These are phyloP conservation scores for Trichopus zeylanicus DNA, from an alignment of 116 monocot genomes.

Conservation along the genomic window DNA sequence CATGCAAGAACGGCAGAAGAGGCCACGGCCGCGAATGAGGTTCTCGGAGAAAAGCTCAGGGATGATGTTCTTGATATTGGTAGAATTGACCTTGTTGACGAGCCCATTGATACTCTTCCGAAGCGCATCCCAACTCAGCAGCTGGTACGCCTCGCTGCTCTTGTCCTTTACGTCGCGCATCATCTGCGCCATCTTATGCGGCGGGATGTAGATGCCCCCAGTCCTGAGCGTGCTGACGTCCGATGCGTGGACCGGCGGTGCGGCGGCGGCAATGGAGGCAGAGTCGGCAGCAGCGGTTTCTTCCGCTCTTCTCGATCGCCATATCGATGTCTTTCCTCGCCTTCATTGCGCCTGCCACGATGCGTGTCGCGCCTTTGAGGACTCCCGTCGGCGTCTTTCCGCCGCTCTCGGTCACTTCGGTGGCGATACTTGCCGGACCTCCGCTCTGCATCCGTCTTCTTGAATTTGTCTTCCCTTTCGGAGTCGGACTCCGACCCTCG, in stretches of 20 bases:
- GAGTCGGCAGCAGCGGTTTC: neutral
- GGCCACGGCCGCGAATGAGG: constrained; percentile 70
- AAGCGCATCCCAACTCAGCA: constrained; percentile 90
- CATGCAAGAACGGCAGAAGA: constrained; percentile 92
- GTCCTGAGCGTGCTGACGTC: constrained; percentile 24
- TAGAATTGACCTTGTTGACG: constrained; percentile 95
- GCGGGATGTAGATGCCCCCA: constrained; percentile 89
- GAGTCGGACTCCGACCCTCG: too few species aligned
- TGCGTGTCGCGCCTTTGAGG: neutral
- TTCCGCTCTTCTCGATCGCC: neutral
- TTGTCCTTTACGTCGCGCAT: constrained; percentile 88
- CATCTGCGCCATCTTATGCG: constrained; percentile 77
- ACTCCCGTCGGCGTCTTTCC: too few species aligned
- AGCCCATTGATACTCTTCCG: constrained; percentile 92
- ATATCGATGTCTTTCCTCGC: constrained; percentile 1
- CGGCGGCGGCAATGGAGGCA: too few species aligned
- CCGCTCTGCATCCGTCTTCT: too few species aligned
- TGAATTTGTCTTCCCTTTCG: too few species aligned
- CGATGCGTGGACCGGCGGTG: constrained; percentile 13
- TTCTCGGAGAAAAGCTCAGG: constrained; percentile 93
- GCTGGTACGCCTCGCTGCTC: constrained; percentile 73
- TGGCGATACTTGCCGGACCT: too few species aligned
- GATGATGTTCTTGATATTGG: constrained; percentile 91
- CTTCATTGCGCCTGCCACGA: neutral
- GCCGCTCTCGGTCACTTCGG: neutral